These are phyloP conservation scores for Phlegmacium glaucopus DNA, from an alignment of 768 basidiomycete genomes.

Conservation along the genomic window DNA sequence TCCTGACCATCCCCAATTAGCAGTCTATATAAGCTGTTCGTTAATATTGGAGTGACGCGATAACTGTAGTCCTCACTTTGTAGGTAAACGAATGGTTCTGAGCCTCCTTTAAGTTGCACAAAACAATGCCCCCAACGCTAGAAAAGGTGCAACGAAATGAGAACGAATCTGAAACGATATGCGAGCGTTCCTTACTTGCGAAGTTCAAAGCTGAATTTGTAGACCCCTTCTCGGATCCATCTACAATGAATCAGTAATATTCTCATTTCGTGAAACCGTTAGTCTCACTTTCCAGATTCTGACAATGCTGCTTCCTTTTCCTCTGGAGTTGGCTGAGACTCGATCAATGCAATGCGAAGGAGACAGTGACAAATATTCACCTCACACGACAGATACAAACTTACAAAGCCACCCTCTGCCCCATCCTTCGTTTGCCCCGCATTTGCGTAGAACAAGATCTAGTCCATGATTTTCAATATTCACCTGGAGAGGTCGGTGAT, in stretches of 20 bases:
- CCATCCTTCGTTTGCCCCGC: slow-evolving; percentile 61
- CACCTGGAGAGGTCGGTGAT: background rate
- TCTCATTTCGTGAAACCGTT: background rate
- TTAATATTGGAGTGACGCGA: background rate
- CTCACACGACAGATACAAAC: slow-evolving; percentile 80
- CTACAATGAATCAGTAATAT: slow-evolving; percentile 29
- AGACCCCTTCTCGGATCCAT: slow-evolving; percentile 85
- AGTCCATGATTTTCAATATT: slow-evolving; percentile 10
- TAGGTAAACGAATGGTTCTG: slow-evolving; percentile 79
- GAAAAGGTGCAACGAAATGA: background rate
- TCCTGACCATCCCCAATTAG: slow-evolving; percentile 83
- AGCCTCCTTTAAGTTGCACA: slow-evolving; percentile 73
- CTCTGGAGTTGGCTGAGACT: slow-evolving; percentile 63
- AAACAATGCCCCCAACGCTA: slow-evolving; percentile 41
- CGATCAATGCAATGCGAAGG: background rate
- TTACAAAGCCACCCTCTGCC: slow-evolving; percentile 54
- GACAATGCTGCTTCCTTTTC: slow-evolving; percentile 67
- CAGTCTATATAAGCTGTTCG: slow-evolving; percentile 43
- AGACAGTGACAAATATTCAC: slow-evolving; percentile 35
- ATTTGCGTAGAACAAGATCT: slow-evolving; percentile 85
- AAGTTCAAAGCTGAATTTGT: slow-evolving; percentile 82
- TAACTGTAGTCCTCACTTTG: slow-evolving; percentile 34
- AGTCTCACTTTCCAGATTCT: slow-evolving; percentile 48
- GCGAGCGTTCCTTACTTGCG: slow-evolving; percentile 44
- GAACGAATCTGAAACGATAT: background rate